These are phyloP conservation scores for Gentiana straminea DNA, from an alignment of 257 asterid genomes.

Conservation along the genomic window DNA sequence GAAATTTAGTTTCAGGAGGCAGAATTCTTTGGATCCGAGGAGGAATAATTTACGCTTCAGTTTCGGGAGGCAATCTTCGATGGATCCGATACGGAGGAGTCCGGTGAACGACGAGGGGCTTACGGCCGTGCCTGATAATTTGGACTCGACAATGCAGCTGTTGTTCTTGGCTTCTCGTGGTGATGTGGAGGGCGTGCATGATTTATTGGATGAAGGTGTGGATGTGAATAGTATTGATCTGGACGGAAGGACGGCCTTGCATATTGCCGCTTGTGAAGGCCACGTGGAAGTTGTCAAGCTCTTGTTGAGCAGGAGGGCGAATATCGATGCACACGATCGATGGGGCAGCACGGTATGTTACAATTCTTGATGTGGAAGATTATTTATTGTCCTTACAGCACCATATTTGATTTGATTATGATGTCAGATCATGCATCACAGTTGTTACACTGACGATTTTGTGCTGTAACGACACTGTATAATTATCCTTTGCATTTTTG, in stretches of 20 bases:
- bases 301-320: slow-evolving; percentile 61
- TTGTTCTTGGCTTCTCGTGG: slow-evolving; percentile 75
- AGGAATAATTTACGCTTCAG: slow-evolving; percentile 66
- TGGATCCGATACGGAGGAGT: slow-evolving; percentile 78
- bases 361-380: too few species aligned
- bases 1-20: slow-evolving; percentile 55
- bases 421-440: too few species aligned
- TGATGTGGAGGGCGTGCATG: slow-evolving; percentile 61
- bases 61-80: slow-evolving; percentile 85
- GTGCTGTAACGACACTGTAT: too few species aligned
- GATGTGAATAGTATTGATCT: slow-evolving; percentile 91
- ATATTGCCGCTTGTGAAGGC: slow-evolving; percentile 88
- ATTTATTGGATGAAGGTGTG: slow-evolving; percentile 65
- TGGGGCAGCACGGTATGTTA: slow-evolving; percentile 95
- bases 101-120: slow-evolving; percentile 35
- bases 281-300: slow-evolving; percentile 70
- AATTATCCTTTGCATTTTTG: too few species aligned
- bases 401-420: too few species aligned
- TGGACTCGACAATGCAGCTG: slow-evolving; percentile 84
- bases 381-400: too few species aligned
- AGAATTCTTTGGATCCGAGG: slow-evolving; percentile 77
- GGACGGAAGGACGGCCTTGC: slow-evolving; percentile 96
- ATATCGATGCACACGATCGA: slow-evolving; percentile 90
- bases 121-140: slow-evolving; percentile 58
- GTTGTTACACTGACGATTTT: too few species aligned